Conservation (phyloP, 179 eudicot species). For the Spergularia azorica region DNA sequence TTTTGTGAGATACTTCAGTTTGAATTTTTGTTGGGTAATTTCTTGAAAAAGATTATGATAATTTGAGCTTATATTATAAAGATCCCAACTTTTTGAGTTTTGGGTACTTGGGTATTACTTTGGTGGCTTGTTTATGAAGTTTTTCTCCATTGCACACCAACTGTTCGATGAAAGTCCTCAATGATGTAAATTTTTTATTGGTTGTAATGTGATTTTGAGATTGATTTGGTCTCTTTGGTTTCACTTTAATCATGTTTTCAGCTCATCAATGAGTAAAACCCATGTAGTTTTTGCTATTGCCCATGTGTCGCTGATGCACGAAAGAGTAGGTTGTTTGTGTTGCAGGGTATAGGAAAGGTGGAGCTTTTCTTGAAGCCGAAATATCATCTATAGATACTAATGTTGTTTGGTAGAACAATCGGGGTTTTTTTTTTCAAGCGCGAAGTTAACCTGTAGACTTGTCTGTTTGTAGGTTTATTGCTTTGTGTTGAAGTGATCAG, state of each 20-base stretch:
- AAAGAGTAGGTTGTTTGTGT: not conserved
- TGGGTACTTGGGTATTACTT: not conserved
- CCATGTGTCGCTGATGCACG: too few species aligned
- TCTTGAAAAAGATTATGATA: too few species aligned
- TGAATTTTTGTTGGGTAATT: not conserved
- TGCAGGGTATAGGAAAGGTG: too few species aligned
- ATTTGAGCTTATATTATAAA: not conserved
- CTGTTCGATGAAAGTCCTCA: conserved; percentile 30
- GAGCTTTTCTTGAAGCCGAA: not conserved
- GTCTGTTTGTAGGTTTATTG: too few species aligned
- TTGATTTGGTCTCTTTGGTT: not conserved
- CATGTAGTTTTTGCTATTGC: not conserved
- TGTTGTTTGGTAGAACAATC: not conserved
- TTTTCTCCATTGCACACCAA: conserved; percentile 10
- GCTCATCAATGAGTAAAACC: not conserved
- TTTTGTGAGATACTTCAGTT: not conserved
- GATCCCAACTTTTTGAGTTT: not conserved
- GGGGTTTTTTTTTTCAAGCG: too few species aligned
- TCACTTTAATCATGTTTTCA: not conserved
- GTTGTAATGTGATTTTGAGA: not conserved
- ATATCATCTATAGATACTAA: not conserved
- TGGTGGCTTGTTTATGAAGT: not conserved
- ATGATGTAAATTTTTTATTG: not conserved
- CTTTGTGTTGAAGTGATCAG: not conserved
- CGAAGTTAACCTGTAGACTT: too few species aligned